These are phyloP conservation scores for Isabelozyma gotoi DNA, from an alignment of 805 yeast species.

Conservation along the genomic window DNA sequence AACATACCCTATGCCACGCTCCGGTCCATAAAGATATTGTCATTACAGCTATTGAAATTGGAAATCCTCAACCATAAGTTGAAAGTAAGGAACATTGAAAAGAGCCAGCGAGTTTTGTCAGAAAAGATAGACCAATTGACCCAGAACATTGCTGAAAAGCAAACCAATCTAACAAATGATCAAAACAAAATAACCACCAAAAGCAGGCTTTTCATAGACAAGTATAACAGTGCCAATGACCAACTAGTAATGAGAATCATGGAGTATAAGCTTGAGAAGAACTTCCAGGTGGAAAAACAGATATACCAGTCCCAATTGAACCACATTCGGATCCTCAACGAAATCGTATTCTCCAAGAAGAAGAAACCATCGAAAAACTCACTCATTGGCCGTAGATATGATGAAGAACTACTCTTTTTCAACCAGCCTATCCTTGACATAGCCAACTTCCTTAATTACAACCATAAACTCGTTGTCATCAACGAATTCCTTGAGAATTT, in stretches of 20 bases:
- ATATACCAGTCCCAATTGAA: conserved; percentile 18
- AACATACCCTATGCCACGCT: conserved; percentile 14
- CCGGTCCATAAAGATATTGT: conserved; percentile 20
- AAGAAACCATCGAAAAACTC: neutral
- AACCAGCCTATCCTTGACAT: conserved; percentile 28
- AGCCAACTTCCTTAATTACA: conserved; percentile 25
- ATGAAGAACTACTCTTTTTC: conserved; percentile 13
- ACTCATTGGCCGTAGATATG: neutral
- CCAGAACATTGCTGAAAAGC: neutral
- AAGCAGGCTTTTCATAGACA: neutral
- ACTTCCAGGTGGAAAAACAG: conserved; percentile 23
- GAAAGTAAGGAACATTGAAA: conserved; percentile 13
- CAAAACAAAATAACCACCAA: neutral
- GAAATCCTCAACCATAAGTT: conserved; percentile 16
- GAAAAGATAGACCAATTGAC: conserved; percentile 6
- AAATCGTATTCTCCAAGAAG: conserved; percentile 16
- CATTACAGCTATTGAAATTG: conserved; percentile 31
- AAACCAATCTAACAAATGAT: neutral
- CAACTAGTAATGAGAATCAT: neutral
- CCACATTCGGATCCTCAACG: conserved; percentile 25
- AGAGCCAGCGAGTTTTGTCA: conserved; percentile 7
- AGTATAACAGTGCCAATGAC: neutral
- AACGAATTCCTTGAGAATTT: conserved; percentile 29
- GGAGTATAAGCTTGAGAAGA: conserved; percentile 9
- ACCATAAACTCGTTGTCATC: conserved; percentile 22